A percentile compares a stretch with the other conserved stretches of the same genome.
Conservation (phyloP, 495 filamentous ascomycete species). For the Neurospora cerealis region DNA sequence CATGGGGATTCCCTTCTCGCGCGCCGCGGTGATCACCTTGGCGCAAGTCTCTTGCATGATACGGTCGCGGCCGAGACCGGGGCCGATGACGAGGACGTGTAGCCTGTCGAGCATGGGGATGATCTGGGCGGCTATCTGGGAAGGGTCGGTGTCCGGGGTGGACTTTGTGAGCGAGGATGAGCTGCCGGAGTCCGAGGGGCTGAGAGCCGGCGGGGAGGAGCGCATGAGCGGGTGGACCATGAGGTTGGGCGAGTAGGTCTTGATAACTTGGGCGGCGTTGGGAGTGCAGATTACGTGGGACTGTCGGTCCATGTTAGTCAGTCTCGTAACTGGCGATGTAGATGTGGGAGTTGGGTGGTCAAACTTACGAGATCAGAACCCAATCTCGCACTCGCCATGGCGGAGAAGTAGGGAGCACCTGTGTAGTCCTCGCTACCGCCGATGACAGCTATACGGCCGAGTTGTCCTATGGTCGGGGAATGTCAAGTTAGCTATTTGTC, state of each 20-base stretch:
- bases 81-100: constrained; percentile 89
- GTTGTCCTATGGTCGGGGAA: constrained; percentile 52
- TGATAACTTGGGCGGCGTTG: constrained; percentile 80
- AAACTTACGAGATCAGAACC: constrained; percentile 69
- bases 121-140: constrained; percentile 56
- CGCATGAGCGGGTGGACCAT: constrained; percentile 98
- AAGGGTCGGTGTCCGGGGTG: constrained; percentile 38
- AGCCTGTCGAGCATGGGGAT: constrained; percentile 73
- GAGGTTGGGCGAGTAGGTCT: constrained; percentile 93
- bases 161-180: constrained; percentile 31
- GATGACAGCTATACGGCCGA: constrained; percentile 87
- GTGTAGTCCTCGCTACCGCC: constrained; percentile 95
- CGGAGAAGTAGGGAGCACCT: constrained; percentile 94
- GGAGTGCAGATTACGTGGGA: constrained; percentile 96
- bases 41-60: constrained; percentile 84
- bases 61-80: constrained; percentile 79
- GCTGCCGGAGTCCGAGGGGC: constrained; percentile 17
- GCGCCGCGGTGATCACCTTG: constrained; percentile 69
- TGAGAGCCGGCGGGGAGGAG: constrained; percentile 44
- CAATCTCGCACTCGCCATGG: constrained; percentile 85
- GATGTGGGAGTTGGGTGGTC: background rate
- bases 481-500: constrained; percentile 5
- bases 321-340: background rate
- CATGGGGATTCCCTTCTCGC: constrained; percentile 62
- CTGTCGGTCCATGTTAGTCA: constrained; percentile 30